phyloP scores from a whole-genome alignment of 2,329 filamentous ascomycete genomes.

The Colletotrichum spinosum region DNA sequence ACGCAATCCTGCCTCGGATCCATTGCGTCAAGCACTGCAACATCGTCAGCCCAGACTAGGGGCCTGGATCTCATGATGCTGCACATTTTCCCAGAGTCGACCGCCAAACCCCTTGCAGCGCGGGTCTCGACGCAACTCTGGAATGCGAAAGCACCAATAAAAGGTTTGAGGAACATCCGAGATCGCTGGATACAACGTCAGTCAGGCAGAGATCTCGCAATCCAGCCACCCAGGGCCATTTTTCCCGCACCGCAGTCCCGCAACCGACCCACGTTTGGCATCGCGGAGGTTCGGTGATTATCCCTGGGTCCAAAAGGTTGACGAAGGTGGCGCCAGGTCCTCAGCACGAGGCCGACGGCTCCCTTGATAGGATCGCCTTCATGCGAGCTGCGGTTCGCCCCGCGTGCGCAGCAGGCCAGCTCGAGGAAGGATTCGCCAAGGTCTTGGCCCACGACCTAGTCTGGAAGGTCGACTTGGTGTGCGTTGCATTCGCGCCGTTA shows the following conservation, averaged over 20 bases:
- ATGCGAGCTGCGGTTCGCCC: not conserved
- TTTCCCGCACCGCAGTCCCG: conserved; percentile 2
- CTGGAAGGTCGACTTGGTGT: not conserved
- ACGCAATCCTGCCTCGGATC: too few species aligned
- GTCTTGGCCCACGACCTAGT: not conserved
- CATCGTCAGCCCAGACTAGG: not conserved
- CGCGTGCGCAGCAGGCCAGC: not conserved
- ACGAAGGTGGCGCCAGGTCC: not conserved
- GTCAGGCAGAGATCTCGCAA: not conserved
- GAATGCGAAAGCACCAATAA: conserved; percentile 17
- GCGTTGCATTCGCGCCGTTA: not conserved
- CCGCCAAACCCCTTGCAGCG: conserved; percentile 11
- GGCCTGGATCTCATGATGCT: too few species aligned
- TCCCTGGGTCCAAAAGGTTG: not conserved
- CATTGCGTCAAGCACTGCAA: not conserved
- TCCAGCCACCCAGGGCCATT: conserved; percentile 5
- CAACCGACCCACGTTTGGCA: not conserved
- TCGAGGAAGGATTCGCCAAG: not conserved
- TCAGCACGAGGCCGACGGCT: not conserved
- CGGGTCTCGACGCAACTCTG: not conserved
- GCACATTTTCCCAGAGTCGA: not conserved
- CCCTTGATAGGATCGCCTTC: not conserved
- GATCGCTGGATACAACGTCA: not conserved
- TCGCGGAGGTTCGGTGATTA: not conserved
- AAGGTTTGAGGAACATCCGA: not conserved